phyloP scores from a whole-genome alignment of 2,329 filamentous ascomycete species.

The Leptodontidium sp. region DNA sequence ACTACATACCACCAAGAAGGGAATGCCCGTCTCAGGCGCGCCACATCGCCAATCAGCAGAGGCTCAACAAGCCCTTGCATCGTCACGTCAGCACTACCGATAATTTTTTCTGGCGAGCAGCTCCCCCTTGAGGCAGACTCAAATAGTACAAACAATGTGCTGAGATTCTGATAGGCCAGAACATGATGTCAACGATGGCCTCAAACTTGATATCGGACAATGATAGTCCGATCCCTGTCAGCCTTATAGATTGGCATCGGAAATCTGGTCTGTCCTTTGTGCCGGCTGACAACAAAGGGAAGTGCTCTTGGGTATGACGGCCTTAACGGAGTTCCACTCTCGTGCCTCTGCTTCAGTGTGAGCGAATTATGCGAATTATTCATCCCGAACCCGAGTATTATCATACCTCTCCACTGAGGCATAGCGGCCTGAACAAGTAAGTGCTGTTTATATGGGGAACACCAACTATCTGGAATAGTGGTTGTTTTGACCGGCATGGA shows the following conservation, averaged over 20 bases:
- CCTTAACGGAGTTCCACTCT: slow-evolving; percentile 19
- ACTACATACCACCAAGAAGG: neutral
- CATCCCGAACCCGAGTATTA: neutral
- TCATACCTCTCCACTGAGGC: neutral
- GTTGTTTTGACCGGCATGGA: neutral
- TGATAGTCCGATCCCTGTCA: slow-evolving; percentile 22
- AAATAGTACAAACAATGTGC: neutral
- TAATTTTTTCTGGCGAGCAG: neutral
- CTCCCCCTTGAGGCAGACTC: neutral
- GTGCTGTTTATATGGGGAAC: neutral
- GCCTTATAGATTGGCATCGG: slow-evolving; percentile 2
- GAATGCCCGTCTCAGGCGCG: slow-evolving; percentile 6
- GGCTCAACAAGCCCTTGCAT: slow-evolving; percentile 21
- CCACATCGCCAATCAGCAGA: slow-evolving; percentile 23
- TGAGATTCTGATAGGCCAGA: slow-evolving; percentile 7
- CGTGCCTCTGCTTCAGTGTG: neutral
- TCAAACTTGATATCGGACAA: neutral
- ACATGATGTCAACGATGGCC: neutral
- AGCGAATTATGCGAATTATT: neutral
- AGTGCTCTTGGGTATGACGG: slow-evolving; percentile 18
- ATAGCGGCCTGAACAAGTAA: neutral
- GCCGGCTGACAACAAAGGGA: slow-evolving; percentile 8
- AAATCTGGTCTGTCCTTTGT: slow-evolving; percentile 4
- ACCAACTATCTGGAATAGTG: slow-evolving; percentile 4
- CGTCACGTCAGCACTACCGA: slow-evolving; percentile 9